These are phyloP conservation scores for Cornus kousa DNA, from an alignment of 148 eudicot species.

Conservation along the genomic window DNA sequence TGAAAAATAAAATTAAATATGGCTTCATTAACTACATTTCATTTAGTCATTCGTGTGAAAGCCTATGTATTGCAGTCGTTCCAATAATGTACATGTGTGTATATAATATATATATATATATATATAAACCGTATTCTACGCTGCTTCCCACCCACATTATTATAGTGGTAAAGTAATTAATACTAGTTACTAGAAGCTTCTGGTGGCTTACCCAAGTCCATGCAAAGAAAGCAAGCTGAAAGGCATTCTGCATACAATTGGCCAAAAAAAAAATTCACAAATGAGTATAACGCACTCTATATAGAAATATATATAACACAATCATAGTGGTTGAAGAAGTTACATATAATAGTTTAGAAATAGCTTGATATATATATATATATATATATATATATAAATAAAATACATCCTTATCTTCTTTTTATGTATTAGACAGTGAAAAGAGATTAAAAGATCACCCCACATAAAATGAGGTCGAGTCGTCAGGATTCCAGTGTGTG, in stretches of 20 bases:
- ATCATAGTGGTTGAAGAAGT: not conserved
- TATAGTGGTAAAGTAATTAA: not conserved
- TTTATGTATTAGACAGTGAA: too few relatives aligned
- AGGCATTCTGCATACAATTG: slow-evolving; percentile 29
- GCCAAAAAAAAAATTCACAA: not conserved
- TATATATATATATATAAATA: not conserved
- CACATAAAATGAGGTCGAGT: too few relatives aligned
- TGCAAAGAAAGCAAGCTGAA: slow-evolving; percentile 34
- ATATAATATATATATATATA: too few relatives aligned
- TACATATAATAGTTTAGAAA: too few relatives aligned
- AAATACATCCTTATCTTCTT: not conserved
- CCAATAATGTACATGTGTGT: not conserved
- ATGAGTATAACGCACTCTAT: not conserved
- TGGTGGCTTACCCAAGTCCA: slow-evolving; percentile 26
- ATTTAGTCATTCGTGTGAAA: not conserved
- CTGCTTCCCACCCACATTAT: not conserved
- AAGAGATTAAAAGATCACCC: too few relatives aligned
- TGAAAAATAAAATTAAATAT: not conserved
- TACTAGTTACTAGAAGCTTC: not conserved
- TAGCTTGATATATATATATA: too few relatives aligned
- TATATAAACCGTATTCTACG: too few relatives aligned
- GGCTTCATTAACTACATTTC: not conserved
- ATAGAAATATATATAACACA: not conserved
- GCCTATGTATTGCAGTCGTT: not conserved
- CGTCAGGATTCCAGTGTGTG: too few relatives aligned